Conservation (phyloP, 2,329 filamentous ascomycete genomes). For the Pseudopithomyces maydicus region DNA sequence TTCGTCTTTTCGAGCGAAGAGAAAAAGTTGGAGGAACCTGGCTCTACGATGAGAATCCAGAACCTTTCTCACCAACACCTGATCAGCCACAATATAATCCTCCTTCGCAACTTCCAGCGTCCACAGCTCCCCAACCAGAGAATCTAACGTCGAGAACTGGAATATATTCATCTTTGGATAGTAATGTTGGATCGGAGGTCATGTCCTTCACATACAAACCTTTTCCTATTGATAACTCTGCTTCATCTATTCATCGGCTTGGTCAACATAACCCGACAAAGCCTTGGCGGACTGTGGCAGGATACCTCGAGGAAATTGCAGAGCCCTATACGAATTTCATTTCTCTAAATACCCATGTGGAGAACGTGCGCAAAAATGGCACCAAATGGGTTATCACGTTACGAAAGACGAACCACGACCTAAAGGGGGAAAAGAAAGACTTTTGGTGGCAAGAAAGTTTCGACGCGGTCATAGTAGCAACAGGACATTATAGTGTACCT, state of each 20-base stretch:
- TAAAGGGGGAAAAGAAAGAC: slow-evolving; percentile 18
- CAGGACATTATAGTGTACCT: slow-evolving; percentile 74
- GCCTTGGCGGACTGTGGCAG: slow-evolving; percentile 11
- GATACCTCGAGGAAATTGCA: slow-evolving; percentile 13
- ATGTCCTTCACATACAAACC: slow-evolving; percentile 16
- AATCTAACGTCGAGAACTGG: slow-evolving; percentile 11
- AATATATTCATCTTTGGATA: slow-evolving; percentile 12
- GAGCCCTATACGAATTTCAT: slow-evolving; percentile 37
- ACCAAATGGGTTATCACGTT: slow-evolving; percentile 39
- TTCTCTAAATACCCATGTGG: slow-evolving; percentile 44
- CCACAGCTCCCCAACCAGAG: slow-evolving; percentile 6
- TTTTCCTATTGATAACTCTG: slow-evolving; percentile 12
- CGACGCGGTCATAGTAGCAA: slow-evolving; percentile 77
- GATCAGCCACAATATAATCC: slow-evolving; percentile 2
- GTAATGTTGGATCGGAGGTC: slow-evolving; percentile 11
- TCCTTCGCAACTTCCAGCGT: slow-evolving; percentile 7
- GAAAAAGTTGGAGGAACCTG: slow-evolving; percentile 38
- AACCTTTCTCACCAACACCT: slow-evolving; percentile 23
- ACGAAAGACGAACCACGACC: slow-evolving; percentile 12
- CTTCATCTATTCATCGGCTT: slow-evolving; percentile 9
- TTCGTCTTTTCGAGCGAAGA: slow-evolving; percentile 41
- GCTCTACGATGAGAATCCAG: slow-evolving; percentile 32
- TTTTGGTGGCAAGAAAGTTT: slow-evolving; percentile 49
- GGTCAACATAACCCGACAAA: slow-evolving; percentile 11
- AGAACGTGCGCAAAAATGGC: slow-evolving; percentile 19